Evolutionary conservation across 2,329 filamentous ascomycete genomes (phyloP).

Genomic region (Daldinia sp.): DNA sequence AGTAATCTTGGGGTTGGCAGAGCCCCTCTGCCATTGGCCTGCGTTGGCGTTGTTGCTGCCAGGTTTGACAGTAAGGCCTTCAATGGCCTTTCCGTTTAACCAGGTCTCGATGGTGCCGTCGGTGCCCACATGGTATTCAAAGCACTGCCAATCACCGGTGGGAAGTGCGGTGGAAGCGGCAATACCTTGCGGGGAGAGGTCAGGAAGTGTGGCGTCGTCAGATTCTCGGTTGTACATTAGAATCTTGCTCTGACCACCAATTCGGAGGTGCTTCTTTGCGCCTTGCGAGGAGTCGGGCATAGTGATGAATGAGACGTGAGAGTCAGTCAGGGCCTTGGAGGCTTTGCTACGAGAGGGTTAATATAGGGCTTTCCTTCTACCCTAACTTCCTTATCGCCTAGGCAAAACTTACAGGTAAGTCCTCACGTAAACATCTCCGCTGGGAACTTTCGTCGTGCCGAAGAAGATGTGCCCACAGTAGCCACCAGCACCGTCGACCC

Average conservation of each 20-base stretch:
- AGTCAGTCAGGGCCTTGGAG: slow-evolving; percentile 66
- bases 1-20: slow-evolving; percentile 63
- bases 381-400: background rate
- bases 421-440: slow-evolving; percentile 68
- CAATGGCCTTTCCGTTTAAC: slow-evolving; percentile 65
- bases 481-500: slow-evolving; percentile 64
- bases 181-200: slow-evolving; percentile 70
- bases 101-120: slow-evolving; percentile 72
- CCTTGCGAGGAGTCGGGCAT: slow-evolving; percentile 70
- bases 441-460: slow-evolving; percentile 67
- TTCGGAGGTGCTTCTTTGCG: slow-evolving; percentile 69
- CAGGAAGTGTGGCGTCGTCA: slow-evolving; percentile 71
- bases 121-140: slow-evolving; percentile 70
- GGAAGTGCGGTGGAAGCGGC: slow-evolving; percentile 65
- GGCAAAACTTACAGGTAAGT: slow-evolving; percentile 63
- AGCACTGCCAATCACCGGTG: slow-evolving; percentile 66
- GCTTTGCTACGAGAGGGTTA: slow-evolving; percentile 60
- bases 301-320: slow-evolving; percentile 73
- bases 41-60: slow-evolving; percentile 64
- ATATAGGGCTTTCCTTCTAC: slow-evolving; percentile 34
- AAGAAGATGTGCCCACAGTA: slow-evolving; percentile 72
- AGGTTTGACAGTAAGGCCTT: slow-evolving; percentile 62
- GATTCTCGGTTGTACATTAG: slow-evolving; percentile 74
- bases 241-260: slow-evolving; percentile 70
- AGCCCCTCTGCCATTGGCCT: slow-evolving; percentile 64